Conservation (phyloP, 441 rosid species). For the Populus hybrid region DNA sequence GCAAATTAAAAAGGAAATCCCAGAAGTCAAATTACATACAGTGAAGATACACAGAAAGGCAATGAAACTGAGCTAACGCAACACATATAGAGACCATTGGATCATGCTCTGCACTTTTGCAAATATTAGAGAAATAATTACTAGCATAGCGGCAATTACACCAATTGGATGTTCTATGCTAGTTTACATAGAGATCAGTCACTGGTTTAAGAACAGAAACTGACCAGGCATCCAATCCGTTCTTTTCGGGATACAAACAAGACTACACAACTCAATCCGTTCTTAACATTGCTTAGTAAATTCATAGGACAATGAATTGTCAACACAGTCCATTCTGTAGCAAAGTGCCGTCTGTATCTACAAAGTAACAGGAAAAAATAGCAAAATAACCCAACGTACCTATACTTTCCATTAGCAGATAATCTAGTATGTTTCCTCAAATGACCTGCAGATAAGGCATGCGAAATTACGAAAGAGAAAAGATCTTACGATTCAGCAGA, state of each 20-base stretch:
- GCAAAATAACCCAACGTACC: slow-evolving; percentile 36
- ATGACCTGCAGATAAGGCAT: slow-evolving; percentile 52
- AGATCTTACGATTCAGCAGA: slow-evolving; percentile 16
- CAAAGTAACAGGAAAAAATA: background rate
- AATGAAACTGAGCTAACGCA: background rate
- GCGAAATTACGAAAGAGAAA: slow-evolving; percentile 26
- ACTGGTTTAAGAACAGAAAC: background rate
- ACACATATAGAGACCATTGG: background rate
- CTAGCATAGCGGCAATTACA: background rate
- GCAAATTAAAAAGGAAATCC: background rate
- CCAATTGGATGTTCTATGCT: background rate
- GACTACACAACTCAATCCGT: background rate
- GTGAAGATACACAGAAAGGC: background rate
- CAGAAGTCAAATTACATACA: background rate
- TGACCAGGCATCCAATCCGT: background rate
- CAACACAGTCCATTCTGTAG: background rate
- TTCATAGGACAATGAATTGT: background rate
- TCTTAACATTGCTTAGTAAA: background rate
- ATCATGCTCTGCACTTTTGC: background rate
- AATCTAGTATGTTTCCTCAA: slow-evolving; percentile 31
- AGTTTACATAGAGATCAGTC: background rate
- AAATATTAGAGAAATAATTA: background rate
- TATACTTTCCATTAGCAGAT: slow-evolving; percentile 43
- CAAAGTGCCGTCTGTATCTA: slow-evolving; percentile 12
- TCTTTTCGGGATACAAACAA: background rate